phyloP scores from a whole-genome alignment of 2,329 filamentous ascomycete species.

The Helotiales sp. region DNA sequence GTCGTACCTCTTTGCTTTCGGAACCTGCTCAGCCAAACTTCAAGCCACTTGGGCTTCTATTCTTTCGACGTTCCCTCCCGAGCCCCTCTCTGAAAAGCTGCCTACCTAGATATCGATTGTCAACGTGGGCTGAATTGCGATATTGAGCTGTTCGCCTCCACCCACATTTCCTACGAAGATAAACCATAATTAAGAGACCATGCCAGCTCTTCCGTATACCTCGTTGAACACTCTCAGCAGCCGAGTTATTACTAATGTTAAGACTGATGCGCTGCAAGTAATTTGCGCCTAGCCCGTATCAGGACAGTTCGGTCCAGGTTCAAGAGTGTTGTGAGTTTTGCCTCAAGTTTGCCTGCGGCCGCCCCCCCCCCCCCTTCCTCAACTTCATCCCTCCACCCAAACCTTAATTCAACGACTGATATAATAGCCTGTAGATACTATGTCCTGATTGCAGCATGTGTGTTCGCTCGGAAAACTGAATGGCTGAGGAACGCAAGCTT shows the following conservation, averaged over 20 bases:
- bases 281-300: conserved; percentile 62
- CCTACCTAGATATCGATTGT: background rate
- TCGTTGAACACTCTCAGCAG: conserved; percentile 38
- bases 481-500: conserved; percentile 68
- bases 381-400: conserved; percentile 3
- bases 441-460: conserved; percentile 64
- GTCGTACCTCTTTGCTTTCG: no score
- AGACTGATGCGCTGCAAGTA: conserved; percentile 47
- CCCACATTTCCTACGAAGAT: background rate
- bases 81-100: background rate
- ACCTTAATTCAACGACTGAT: background rate
- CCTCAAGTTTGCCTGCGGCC: no score
- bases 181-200: conserved; percentile 25
- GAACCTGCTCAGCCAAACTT: background rate
- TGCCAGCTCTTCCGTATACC: conserved; percentile 46
- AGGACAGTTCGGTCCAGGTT: conserved; percentile 61
- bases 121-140: conserved; percentile 1
- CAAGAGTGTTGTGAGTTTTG: conserved; percentile 56
- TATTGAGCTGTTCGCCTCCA: background rate
- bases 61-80: background rate
- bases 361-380: background rate
- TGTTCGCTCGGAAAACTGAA: conserved; percentile 63
- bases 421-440: conserved; percentile 60
- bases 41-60: conserved; percentile 1
- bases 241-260: conserved; percentile 31